Percentiles rank a stretch among this genome's conserved stretches.
phyloP scores from a whole-genome alignment of 306 rosid genomes.

The Prunus salicina region DNA sequence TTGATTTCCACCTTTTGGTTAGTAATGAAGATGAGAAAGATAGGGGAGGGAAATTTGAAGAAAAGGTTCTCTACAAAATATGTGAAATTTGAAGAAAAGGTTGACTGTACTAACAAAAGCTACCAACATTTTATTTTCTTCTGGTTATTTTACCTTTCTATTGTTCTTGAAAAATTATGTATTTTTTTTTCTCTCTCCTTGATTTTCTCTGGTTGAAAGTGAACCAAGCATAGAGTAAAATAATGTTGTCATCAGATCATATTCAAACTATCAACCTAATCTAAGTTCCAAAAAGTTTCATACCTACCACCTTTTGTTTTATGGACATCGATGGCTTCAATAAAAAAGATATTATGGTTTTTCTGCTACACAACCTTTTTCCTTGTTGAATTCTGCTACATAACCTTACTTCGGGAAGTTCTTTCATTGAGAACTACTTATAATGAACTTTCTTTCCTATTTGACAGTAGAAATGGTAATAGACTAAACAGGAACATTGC shows the following conservation, averaged over 20 bases:
- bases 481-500: background rate
- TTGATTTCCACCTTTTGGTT: no score
- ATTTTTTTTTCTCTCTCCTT: no score
- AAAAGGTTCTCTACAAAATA: no score
- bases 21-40: no score
- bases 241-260: background rate
- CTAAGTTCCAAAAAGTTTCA: background rate
- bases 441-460: conserved; percentile 10
- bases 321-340: background rate
- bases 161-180: no score
- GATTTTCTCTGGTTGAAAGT: no score
- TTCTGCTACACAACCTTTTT: background rate
- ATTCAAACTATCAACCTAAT: background rate
- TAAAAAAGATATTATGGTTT: background rate
- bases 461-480: background rate
- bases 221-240: background rate
- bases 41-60: no score
- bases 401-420: conserved; percentile 15
- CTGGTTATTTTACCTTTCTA: no score
- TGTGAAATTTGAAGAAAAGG: no score
- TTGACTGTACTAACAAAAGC: no score
- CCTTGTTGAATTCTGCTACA: background rate
- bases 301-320: background rate
- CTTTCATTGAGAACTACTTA: conserved; percentile 1
- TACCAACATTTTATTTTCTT: no score